phyloP scores from a whole-genome alignment of 768 basidiomycete genomes.

The Termitomyces sp. region DNA sequence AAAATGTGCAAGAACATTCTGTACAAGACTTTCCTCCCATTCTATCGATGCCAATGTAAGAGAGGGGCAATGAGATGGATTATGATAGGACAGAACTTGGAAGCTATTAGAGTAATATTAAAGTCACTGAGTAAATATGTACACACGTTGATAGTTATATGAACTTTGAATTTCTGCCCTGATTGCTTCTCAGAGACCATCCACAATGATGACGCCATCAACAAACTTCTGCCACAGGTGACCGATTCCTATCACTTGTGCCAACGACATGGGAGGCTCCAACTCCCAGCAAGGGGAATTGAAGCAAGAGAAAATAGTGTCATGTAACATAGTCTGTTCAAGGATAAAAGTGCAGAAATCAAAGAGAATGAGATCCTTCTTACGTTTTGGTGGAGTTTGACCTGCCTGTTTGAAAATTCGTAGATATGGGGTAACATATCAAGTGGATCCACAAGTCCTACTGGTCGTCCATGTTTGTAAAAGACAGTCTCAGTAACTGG shows the following conservation, averaged over 20 bases:
- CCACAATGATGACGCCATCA: conserved; percentile 25
- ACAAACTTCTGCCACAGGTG: conserved; percentile 39
- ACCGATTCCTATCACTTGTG: conserved; percentile 25
- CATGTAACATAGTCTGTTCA: conserved; percentile 19
- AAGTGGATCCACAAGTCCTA: no score
- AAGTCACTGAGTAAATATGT: background rate
- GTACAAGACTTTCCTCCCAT: conserved; percentile 57
- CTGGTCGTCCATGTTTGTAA: no score
- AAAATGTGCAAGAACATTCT: conserved; percentile 48
- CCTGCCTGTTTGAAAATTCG: conserved; percentile 19
- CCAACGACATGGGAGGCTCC: conserved; percentile 19
- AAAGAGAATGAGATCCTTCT: background rate
- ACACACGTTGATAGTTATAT: conserved; percentile 36
- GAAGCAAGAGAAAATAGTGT: conserved; percentile 25
- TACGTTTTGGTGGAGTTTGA: conserved; percentile 1
- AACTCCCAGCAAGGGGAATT: conserved; percentile 33
- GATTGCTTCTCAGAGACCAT: conserved; percentile 26
- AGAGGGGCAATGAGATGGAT: conserved; percentile 36
- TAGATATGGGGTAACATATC: conserved; percentile 47
- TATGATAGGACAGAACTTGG: conserved; percentile 31
- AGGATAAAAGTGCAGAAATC: background rate
- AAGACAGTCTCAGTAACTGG: no score
- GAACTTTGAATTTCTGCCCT: conserved; percentile 39
- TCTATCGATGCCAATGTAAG: conserved; percentile 37
- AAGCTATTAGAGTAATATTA: background rate